These are phyloP conservation scores for Fagus sylvatica DNA, from an alignment of 306 rosid species.

Conservation along the genomic window DNA sequence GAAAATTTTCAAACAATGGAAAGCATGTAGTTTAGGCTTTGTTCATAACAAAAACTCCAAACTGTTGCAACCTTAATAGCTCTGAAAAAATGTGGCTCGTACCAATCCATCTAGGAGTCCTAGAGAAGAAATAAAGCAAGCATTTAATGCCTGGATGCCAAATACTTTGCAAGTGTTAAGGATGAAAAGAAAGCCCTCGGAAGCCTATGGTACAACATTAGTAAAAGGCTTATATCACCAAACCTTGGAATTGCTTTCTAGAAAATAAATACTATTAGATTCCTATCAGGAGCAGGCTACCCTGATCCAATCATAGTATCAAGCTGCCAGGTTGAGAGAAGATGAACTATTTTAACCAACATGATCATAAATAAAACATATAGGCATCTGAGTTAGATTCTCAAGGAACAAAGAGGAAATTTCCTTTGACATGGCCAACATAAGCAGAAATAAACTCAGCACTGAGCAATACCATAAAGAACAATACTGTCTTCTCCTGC, in stretches of 20 bases:
- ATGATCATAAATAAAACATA: neutral
- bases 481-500: neutral
- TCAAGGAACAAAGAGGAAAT: too few species aligned
- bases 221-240: neutral
- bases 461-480: neutral
- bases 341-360: neutral
- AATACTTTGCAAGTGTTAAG: neutral
- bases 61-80: neutral
- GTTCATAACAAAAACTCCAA: neutral
- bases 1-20: neutral
- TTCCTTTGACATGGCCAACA: too few species aligned
- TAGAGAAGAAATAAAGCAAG: neutral
- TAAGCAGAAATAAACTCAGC: neutral
- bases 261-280: neutral
- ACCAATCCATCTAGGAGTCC: neutral
- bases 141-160: neutral
- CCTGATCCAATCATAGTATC: neutral
- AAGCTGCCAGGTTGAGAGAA: neutral
- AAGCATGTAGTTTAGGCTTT: neutral
- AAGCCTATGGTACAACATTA: neutral
- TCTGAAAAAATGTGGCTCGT: neutral
- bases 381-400: neutral
- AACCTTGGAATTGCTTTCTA: neutral
- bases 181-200: neutral
- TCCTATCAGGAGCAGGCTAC: neutral